Percentiles rank a stretch among this genome's conserved stretches.
Conservation (phyloP, 1,139 yeast genomes). For the Pichia sorboxylosa region DNA sequence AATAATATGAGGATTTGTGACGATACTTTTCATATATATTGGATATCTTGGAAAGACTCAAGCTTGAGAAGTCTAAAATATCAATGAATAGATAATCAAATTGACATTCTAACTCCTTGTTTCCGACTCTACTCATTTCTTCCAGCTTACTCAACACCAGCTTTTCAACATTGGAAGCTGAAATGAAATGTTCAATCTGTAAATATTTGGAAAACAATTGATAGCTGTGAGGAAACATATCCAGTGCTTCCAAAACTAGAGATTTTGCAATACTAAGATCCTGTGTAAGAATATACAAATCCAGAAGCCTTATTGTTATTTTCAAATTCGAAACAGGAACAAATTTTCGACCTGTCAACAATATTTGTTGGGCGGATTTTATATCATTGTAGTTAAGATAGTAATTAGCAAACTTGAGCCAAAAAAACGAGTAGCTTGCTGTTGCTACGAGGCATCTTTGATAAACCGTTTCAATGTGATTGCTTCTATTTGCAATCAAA, state of each 20-base stretch:
- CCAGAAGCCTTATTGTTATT: slow-evolving; percentile 29
- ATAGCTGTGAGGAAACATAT: slow-evolving; percentile 25
- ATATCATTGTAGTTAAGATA: slow-evolving; percentile 25
- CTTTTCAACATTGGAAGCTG: slow-evolving; percentile 6
- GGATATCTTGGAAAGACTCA: slow-evolving; percentile 5
- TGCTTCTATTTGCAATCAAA: slow-evolving; percentile 17
- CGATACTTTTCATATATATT: slow-evolving; percentile 6
- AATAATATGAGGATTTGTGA: slow-evolving; percentile 5
- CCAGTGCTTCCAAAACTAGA: slow-evolving; percentile 24
- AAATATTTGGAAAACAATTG: slow-evolving; percentile 30
- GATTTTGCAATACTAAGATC: slow-evolving; percentile 29
- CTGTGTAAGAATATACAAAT: slow-evolving; percentile 28
- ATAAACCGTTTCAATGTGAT: slow-evolving; percentile 32
- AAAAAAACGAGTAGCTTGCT: slow-evolving; percentile 42
- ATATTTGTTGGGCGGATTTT: slow-evolving; percentile 28
- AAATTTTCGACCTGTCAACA: slow-evolving; percentile 25
- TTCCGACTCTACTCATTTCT: slow-evolving; percentile 3
- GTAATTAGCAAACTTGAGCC: slow-evolving; percentile 52
- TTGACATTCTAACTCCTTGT: slow-evolving; percentile 12
- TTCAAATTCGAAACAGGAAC: slow-evolving; percentile 21
- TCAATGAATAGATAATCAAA: slow-evolving; percentile 21
- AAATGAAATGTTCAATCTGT: slow-evolving; percentile 26
- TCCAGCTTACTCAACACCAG: slow-evolving; percentile 5
- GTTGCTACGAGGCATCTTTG: slow-evolving; percentile 47
- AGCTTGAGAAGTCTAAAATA: slow-evolving; percentile 12